Evolutionary conservation across 768 basidiomycete species (phyloP).

Genomic region (Termitomyces sp.): DNA sequence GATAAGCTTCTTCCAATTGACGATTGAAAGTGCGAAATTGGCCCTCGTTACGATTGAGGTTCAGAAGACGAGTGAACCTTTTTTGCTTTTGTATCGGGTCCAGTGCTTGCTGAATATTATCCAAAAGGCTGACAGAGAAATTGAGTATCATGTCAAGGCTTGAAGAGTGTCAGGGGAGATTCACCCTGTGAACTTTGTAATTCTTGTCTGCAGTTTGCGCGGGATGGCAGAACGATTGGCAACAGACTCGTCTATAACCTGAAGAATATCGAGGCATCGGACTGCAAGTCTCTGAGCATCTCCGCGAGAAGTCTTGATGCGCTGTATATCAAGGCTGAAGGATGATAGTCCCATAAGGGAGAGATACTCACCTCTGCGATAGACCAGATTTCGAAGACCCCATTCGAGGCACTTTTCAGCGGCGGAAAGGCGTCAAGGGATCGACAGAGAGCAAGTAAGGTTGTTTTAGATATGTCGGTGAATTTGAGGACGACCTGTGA

Average conservation of each 20-base stretch:
- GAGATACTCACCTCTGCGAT: neutral
- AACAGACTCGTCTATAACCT: neutral
- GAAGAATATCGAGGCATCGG: neutral
- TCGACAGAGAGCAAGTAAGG: neutral
- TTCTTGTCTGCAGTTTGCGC: neutral
- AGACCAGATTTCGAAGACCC: neutral
- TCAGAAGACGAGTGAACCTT: neutral
- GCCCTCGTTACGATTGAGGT: neutral
- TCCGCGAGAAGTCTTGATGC: neutral
- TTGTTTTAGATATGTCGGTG: neutral
- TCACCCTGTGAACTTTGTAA: neutral
- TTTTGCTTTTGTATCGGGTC: neutral
- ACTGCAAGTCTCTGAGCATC: neutral
- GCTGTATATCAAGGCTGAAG: neutral
- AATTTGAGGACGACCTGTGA: neutral
- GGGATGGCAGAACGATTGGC: neutral
- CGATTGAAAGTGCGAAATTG: neutral
- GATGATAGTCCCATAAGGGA: neutral
- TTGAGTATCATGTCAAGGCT: neutral
- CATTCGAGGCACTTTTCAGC: neutral
- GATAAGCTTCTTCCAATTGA: neutral
- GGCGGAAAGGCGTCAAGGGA: neutral
- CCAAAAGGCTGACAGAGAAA: neutral
- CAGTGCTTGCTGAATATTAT: neutral
- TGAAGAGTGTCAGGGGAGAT: neutral